Conservation (phyloP, 78 protist species). For the Mantamonas sphyraenae region DNA sequence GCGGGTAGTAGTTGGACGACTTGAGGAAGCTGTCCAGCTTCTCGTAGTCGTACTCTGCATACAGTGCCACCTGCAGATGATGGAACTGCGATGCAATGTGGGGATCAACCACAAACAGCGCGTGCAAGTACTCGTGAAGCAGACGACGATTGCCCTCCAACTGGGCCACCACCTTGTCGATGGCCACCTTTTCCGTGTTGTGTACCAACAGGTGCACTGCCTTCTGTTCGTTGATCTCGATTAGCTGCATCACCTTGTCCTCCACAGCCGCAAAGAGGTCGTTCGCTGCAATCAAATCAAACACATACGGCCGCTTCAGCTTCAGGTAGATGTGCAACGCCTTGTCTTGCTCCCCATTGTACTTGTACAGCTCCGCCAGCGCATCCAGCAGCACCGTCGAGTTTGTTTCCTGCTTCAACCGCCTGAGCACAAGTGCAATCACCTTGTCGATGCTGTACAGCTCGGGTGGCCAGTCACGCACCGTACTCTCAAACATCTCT, state of each 20-base stretch:
- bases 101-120: conserved; percentile 54
- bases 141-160: background rate
- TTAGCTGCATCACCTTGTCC: conserved; percentile 32
- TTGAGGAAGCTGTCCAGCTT: conserved; percentile 50
- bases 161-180: conserved; percentile 1
- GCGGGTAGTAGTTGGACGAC: conserved; percentile 29
- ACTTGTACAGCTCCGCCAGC: conserved; percentile 34
- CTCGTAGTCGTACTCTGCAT: conserved; percentile 56
- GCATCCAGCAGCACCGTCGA: conserved; percentile 36
- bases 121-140: conserved; percentile 28
- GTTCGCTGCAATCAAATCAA: conserved; percentile 43
- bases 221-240: conserved; percentile 28
- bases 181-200: conserved; percentile 44
- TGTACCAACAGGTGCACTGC: conserved; percentile 56
- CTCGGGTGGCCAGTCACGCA: conserved; percentile 50
- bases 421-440: background rate
- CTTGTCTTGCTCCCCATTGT: conserved; percentile 33
- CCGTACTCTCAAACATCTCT: conserved; percentile 14
- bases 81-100: conserved; percentile 54
- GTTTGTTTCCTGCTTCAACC: conserved; percentile 11
- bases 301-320: conserved; percentile 44
- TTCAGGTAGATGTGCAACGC: conserved; percentile 52
- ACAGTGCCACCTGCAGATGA: conserved; percentile 60
- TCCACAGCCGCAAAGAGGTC: conserved; percentile 40
- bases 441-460: conserved; percentile 28